Evolutionary conservation across 495 filamentous ascomycete genomes (phyloP), one percentile per base, ranked within the genome.

Genomic region (Emericellopsis terricola): DNA sequence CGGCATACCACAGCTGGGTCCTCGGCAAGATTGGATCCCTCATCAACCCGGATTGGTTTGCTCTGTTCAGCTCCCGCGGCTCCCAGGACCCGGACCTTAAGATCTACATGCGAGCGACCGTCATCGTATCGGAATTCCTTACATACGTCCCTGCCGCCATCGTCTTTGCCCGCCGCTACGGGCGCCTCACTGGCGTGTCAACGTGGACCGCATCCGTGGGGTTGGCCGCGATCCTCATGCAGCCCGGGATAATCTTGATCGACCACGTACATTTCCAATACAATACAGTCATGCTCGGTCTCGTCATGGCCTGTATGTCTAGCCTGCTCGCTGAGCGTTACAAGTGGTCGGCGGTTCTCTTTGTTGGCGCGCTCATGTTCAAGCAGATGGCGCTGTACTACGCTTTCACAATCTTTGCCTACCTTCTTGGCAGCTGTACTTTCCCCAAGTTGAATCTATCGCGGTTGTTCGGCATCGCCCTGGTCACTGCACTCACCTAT

Each of bases 331-430:
- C 84, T 2, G 81, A 79, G 3, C 71, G 83, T 28, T 73, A 77
- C 46, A 67, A 92, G 38, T 94, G 86, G 84, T 69, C 77, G 5
- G 80, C 78, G 38, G 69, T 89, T 34, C 96, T 93, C 57, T 97
- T 97, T 48, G 87, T 97, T n/a, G 68, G 73, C 2, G 79, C 85
- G 11, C 57, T 97, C 15, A 81, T 81, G 9, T 97, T 93, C 62
- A 97, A 97, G 60, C 89, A 97, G 51, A 97, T 97, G 89, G 89
- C 87, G 3, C 62, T 97, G 8, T 97, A 94, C 53, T 97, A 94
- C 52, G 85, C 89, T 2, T 85, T 91, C 1, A 73, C 76, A 9
- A 73, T 96, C 34, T 94, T 94, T 50, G 77, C 84, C 5, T 96
- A 86, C 45, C 75, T 97, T 1, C 60, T 94, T 4, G 87, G 89